Conservation (phyloP, 2,329 filamentous ascomycete genomes). For the Neopestalotiopsis sp. region DNA sequence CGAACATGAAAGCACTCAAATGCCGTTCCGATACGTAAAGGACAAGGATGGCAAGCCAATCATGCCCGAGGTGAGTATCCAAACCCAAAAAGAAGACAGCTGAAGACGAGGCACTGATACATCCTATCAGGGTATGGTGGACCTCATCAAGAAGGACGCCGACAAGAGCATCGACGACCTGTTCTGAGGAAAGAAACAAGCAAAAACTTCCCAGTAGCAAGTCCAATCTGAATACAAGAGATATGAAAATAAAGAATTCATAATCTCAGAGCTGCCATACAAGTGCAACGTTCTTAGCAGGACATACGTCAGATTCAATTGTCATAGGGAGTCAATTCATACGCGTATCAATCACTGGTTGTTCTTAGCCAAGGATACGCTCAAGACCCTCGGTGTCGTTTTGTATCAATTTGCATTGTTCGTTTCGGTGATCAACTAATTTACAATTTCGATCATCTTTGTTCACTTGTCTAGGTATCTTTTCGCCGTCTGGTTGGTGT, state of each 20-base stretch:
- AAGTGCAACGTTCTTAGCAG: background rate
- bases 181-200: conserved; percentile 54
- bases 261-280: background rate
- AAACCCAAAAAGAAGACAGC: background rate
- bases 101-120: conserved; percentile 22
- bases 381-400: background rate
- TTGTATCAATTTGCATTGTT: background rate
- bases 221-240: background rate
- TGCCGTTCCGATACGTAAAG: conserved; percentile 97
- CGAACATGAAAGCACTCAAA: conserved; percentile 91
- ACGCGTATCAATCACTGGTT: background rate
- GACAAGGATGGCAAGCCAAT: conserved; percentile 77
- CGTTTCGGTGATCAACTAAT: background rate
- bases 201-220: background rate
- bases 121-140: conserved; percentile 80
- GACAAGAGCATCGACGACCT: conserved; percentile 91
- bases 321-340: too few relatives aligned
- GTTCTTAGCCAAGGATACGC: background rate
- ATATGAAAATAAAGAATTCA: background rate
- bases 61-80: conserved; percentile 78
- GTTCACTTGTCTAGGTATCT: background rate
- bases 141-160: conserved; percentile 90
- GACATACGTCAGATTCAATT: too few relatives aligned
- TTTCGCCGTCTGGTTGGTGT: background rate
- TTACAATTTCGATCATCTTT: background rate